Evolutionary conservation across 768 basidiomycete species (phyloP), one percentile per base, ranked within the genome.

Genomic region (Pilatotrama ljubarskyi): DNA sequence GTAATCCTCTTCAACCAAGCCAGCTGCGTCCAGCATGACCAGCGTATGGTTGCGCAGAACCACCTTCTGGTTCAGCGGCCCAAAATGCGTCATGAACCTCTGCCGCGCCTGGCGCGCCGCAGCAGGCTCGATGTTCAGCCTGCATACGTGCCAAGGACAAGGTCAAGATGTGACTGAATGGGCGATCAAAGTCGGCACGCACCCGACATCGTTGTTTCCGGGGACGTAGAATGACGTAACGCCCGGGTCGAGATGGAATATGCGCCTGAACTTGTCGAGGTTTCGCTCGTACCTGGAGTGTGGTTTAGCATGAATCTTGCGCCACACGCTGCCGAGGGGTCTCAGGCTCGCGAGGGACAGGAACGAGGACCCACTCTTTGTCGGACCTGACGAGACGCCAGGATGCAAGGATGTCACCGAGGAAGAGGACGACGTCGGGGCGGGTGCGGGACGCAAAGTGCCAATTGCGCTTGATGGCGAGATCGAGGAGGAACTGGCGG

Each of bases 141-240:
- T 70, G 47, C 26, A 13, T 25, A 35, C 5, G n/a, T n/a, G n/a
- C n/a, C n/a, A n/a, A n/a, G n/a, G n/a, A n/a, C 22, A 14, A 36
- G 29, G 15, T 61, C 43, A 18, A 47, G 7, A 32, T 41, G 43
- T 48, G 62, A 40, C 51, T 51, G 48, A 25, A 17, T 50, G 46
- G 42, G 66, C 78, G 10, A 47, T 58, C 26, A 50, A n/a, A 22
- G 8, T 29, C 56, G 49, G 50, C 11, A 62, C 61, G 51, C 69
- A 90, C 84, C 90, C 91, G 32, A 89, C 80, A 67, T 98, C 95
- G 69, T 95, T 93, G 69, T 97, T 98, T 8, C 95, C 95, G 3
- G 93, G 90, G 32, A 95, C 80, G 68, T 84, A 89, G 72, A 86
- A 88, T 59, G 79, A 75, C 0, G 86, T 85, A 7, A 83, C 76